Evolutionary conservation across 2,329 filamentous ascomycete genomes (phyloP).

Genomic region (Paraphaeosphaeria sporulosa): DNA sequence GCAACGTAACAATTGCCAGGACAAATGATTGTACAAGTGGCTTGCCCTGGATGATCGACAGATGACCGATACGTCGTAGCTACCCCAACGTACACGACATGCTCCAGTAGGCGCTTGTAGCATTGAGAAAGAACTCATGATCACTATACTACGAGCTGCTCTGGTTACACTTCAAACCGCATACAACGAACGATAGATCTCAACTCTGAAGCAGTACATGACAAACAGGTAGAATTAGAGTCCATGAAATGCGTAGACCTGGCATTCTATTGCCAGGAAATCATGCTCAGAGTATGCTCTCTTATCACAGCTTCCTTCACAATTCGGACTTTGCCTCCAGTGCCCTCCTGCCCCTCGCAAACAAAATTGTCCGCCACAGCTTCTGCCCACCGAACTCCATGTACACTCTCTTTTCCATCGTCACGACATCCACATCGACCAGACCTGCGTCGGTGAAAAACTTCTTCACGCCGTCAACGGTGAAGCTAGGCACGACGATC

Average conservation of each 20-base stretch:
- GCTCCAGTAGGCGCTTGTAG: background rate
- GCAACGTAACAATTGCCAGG: background rate
- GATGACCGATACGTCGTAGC: background rate
- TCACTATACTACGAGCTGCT: background rate
- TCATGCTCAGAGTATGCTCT: background rate
- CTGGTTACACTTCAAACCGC: background rate
- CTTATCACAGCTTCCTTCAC: constrained; percentile 6
- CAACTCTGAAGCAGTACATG: background rate
- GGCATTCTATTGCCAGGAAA: background rate
- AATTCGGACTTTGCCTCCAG: constrained; percentile 36
- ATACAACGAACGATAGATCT: background rate
- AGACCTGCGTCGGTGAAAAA: constrained; percentile 71
- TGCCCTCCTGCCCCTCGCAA: constrained; percentile 60
- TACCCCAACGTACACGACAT: background rate
- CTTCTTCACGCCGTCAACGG: constrained; percentile 62
- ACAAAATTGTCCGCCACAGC: constrained; percentile 56
- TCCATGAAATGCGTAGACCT: background rate
- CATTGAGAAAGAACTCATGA: background rate
- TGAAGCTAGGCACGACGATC: constrained; percentile 73
- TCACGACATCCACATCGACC: constrained; percentile 64
- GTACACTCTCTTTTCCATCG: constrained; percentile 60
- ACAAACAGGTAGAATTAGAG: no score
- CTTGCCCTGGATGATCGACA: background rate
- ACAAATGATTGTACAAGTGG: background rate
- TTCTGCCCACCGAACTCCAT: constrained; percentile 51